Evolutionary conservation across 2,329 filamentous ascomycete genomes (phyloP), one percentile per base, ranked within the genome.

Genomic region (Xylariaceae sp.): DNA sequence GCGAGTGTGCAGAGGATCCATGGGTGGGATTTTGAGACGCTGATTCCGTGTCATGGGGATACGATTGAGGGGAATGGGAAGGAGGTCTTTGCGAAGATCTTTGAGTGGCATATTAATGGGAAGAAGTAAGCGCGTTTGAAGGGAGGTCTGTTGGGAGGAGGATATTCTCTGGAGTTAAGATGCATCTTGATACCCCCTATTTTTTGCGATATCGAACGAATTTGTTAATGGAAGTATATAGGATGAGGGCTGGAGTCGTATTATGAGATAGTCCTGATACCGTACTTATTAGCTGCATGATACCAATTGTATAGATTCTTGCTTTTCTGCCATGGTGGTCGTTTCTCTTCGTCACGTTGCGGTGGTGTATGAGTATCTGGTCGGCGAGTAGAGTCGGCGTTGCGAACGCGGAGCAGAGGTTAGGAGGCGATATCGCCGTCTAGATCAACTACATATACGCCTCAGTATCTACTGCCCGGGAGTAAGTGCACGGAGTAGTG

Each of bases 41-140:
- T 97, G 54, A 86, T 99, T 61, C 92, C 93, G 0, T 97, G 93
- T 73, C 94, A 99, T 75, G 94, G 94, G 7, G 94, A 99, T 76
- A 87, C 89, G 13, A 86, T 97, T 65, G 88, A 94, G 73, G 79
- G 77, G 1, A 74, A 78, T 63, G 92, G 83, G 8, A 96, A 95
- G 79, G 82, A 81, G 9, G 78, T 89, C 13, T 96, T 93, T 66
- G 77, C 82, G 68, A 90, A 89, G 73, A 80, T 95, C 10, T 90
- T 96, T 75, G 82, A 82, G 68, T 97, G 92, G 92, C 89, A 95
- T 77, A 72, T 96, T 70, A 77, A 83, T 53, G 69, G 70, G 56
- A 67, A 70, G 59, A 74, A 74, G 63, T 72, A 60, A 63, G 39
- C 48, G 45, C 10, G 37, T 42, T 39, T 30, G 23, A 30, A 30